A percentile compares a stretch with the other conserved stretches of the same genome.
These are phyloP conservation scores for Vitis riparia DNA, from an alignment of 164 flowering plant species.

Conservation along the genomic window DNA sequence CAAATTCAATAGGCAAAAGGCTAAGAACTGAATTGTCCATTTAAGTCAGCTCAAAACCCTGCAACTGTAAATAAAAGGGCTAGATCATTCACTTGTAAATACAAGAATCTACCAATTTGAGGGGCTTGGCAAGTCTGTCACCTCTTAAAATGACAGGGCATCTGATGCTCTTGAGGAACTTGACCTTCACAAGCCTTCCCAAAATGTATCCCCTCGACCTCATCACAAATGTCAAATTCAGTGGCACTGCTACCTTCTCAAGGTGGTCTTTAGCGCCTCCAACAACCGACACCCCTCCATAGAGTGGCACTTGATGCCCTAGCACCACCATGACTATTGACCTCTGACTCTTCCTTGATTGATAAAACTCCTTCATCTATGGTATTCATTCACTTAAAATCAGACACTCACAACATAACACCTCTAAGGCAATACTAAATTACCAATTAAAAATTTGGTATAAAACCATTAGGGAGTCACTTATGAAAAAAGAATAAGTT, in stretches of 20 bases:
- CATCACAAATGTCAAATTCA: conserved; percentile 67
- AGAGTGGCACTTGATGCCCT: conserved; percentile 70
- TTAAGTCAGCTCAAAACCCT: neutral
- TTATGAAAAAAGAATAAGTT: too few species aligned
- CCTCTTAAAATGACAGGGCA: conserved; percentile 57
- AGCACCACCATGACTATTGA: conserved; percentile 33
- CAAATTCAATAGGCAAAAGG: neutral
- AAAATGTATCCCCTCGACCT: conserved; percentile 77
- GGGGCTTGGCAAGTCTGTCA: conserved; percentile 47
- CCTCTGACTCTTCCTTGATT: conserved; percentile 60
- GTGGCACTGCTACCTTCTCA: conserved; percentile 33
- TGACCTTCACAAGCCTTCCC: conserved; percentile 79
- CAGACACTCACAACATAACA: too few species aligned
- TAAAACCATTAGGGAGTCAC: too few species aligned
- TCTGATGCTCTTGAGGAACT: conserved; percentile 47
- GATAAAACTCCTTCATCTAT: conserved; percentile 67
- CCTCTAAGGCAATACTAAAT: neutral
- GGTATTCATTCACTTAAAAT: conserved; percentile 2
- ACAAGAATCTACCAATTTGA: conserved; percentile 43
- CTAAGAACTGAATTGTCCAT: neutral
- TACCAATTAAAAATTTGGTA: too few species aligned
- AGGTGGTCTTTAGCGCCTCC: conserved; percentile 17
- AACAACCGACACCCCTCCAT: conserved; percentile 59
- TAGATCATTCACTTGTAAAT: conserved; percentile 27
- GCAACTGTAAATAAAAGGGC: neutral